A percentile compares a stretch with the other conserved stretches of the same genome.
Evolutionary conservation across 2,329 filamentous ascomycete species (phyloP).

Genomic region (Botryosphaeria dothidea): DNA sequence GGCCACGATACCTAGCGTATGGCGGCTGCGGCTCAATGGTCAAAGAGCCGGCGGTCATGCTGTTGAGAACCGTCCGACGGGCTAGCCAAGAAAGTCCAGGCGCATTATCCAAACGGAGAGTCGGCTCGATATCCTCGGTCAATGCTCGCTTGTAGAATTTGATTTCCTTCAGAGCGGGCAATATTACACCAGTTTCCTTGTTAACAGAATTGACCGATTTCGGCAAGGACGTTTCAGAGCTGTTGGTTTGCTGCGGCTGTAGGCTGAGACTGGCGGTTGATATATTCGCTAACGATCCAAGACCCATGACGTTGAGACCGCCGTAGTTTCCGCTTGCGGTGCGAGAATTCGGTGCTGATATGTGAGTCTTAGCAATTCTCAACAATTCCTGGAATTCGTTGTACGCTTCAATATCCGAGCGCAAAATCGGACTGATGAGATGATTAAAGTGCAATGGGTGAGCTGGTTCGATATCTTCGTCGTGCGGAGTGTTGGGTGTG

Average conservation of each 20-base stretch:
- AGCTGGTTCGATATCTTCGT: conserved; percentile 59
- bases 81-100: conserved; percentile 93
- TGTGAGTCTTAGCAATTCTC: conserved; percentile 58
- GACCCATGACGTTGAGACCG: conserved; percentile 60
- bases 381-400: conserved; percentile 83
- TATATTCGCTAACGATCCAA: conserved; percentile 49
- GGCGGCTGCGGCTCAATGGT: conserved; percentile 76
- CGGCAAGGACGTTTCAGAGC: conserved; percentile 51
- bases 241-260: conserved; percentile 31
- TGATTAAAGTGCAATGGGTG: conserved; percentile 76
- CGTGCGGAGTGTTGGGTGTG: conserved; percentile 47
- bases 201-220: conserved; percentile 44
- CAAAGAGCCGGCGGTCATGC: conserved; percentile 81
- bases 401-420: conserved; percentile 77
- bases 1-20: conserved; percentile 54
- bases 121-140: conserved; percentile 91
- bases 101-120: conserved; percentile 82
- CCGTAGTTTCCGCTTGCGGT: conserved; percentile 71
- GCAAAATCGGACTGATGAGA: conserved; percentile 78
- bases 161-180: conserved; percentile 77
- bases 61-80: conserved; percentile 77
- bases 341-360: conserved; percentile 62
- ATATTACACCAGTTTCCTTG: conserved; percentile 32
- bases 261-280: conserved; percentile 35
- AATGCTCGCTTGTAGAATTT: conserved; percentile 92